A percentile compares a stretch with the other conserved stretches of the same genome.
phyloP scores from a whole-genome alignment of 2,329 filamentous ascomycete species.

The Capronia coronata region DNA sequence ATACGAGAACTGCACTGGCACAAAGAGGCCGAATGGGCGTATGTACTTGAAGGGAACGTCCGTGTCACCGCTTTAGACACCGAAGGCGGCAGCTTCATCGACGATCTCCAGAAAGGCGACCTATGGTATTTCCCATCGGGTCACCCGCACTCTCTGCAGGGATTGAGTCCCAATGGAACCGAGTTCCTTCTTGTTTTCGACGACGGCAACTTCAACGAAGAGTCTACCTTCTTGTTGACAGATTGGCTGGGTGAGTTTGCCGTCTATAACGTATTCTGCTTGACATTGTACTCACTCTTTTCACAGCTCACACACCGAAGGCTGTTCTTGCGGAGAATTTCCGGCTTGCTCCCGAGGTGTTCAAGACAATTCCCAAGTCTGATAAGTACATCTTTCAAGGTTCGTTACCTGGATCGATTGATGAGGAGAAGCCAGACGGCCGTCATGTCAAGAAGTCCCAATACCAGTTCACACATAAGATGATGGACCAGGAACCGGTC shows the following conservation, averaged over 20 bases:
- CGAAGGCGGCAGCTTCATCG: slow-evolving; percentile 69
- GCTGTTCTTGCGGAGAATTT: slow-evolving; percentile 70
- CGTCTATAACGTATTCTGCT: background rate
- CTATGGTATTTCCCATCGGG: slow-evolving; percentile 77
- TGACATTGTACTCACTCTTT: background rate
- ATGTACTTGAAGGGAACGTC: slow-evolving; percentile 63
- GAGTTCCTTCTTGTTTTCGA: slow-evolving; percentile 61
- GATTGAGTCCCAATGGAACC: slow-evolving; percentile 56
- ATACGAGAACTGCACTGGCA: slow-evolving; percentile 77
- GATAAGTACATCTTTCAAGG: slow-evolving; percentile 77
- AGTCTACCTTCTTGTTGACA: slow-evolving; percentile 65
- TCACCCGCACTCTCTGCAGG: slow-evolving; percentile 70
- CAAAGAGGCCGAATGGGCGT: slow-evolving; percentile 73
- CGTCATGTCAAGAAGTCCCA: slow-evolving; percentile 60
- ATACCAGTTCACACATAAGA: slow-evolving; percentile 62
- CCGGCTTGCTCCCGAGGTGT: slow-evolving; percentile 63
- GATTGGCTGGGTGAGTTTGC: slow-evolving; percentile 55
- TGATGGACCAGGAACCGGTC: slow-evolving; percentile 63
- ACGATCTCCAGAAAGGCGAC: slow-evolving; percentile 69
- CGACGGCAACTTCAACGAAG: slow-evolving; percentile 53
- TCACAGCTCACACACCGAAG: slow-evolving; percentile 60
- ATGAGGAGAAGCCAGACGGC: slow-evolving; percentile 55
- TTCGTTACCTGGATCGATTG: slow-evolving; percentile 56
- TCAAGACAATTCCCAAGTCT: slow-evolving; percentile 56
- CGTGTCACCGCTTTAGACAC: slow-evolving; percentile 67